phyloP scores from a whole-genome alignment of 2,329 filamentous ascomycete species.

The Aspergillus arachidicola region DNA sequence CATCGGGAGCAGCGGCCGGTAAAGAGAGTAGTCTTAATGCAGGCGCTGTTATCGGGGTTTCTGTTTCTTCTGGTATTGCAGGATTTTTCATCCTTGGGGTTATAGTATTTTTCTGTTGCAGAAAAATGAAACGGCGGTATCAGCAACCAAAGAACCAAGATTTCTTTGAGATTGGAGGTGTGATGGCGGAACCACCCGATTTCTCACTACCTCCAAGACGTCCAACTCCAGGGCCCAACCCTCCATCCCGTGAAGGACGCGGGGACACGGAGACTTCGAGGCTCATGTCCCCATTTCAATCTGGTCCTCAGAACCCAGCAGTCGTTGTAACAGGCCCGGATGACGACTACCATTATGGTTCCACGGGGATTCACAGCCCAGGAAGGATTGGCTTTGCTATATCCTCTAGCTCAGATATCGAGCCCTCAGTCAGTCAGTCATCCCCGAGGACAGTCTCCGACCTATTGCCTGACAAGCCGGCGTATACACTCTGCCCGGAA shows the following conservation, averaged over 20 bases:
- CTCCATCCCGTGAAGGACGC: slow-evolving; percentile 9
- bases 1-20: slow-evolving; percentile 4
- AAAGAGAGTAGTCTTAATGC: slow-evolving; percentile 26
- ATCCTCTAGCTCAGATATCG: slow-evolving; percentile 30
- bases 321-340: slow-evolving; percentile 23
- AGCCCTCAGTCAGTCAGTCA: slow-evolving; percentile 33
- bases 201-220: slow-evolving; percentile 30
- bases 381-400: slow-evolving; percentile 35
- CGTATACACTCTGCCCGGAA: slow-evolving; percentile 39
- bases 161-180: slow-evolving; percentile 43
- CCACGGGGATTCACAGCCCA: slow-evolving; percentile 9
- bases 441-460: slow-evolving; percentile 43
- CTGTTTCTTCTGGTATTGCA: slow-evolving; percentile 38
- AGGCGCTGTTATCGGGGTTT: slow-evolving; percentile 39
- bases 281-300: slow-evolving; percentile 21
- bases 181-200: slow-evolving; percentile 40
- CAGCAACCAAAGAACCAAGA: slow-evolving; percentile 26
- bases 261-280: slow-evolving; percentile 24
- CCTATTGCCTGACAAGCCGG: slow-evolving; percentile 39
- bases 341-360: slow-evolving; percentile 8
- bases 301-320: slow-evolving; percentile 21
- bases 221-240: slow-evolving; percentile 22
- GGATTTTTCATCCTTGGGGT: slow-evolving; percentile 38
- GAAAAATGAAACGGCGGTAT: slow-evolving; percentile 30
- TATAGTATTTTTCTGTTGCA: slow-evolving; percentile 35